phyloP scores from a whole-genome alignment of 2,329 filamentous ascomycete species.

The Alternaria sp. region DNA sequence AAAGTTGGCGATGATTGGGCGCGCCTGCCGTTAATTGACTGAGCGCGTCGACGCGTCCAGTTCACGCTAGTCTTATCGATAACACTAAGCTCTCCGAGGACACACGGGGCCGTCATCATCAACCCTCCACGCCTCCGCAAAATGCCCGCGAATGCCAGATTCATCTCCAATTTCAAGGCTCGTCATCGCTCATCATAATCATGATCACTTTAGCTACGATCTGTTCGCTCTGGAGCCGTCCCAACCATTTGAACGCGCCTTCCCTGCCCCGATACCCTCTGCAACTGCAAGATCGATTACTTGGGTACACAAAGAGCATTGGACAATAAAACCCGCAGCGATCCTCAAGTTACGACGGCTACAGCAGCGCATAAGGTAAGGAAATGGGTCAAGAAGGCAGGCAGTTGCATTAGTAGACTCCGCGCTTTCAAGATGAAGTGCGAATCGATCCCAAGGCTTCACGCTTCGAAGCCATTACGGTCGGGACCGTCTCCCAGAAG shows the following conservation, averaged over 20 bases:
- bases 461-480: not conserved
- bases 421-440: not conserved
- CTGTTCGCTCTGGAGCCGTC: not conserved
- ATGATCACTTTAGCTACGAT: not conserved
- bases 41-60: conserved; percentile 10
- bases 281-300: not conserved
- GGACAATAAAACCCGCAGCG: not conserved
- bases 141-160: not conserved
- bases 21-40: conserved; percentile 6
- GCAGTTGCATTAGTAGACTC: not conserved
- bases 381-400: not conserved
- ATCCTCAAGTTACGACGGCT: not conserved
- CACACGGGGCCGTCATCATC: not conserved
- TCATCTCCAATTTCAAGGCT: not conserved
- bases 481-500: not conserved
- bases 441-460: not conserved
- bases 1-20: conserved; percentile 3
- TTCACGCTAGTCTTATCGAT: conserved; percentile 9
- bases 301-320: not conserved
- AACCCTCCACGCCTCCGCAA: not conserved
- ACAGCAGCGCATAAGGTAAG: not conserved
- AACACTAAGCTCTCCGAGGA: not conserved
- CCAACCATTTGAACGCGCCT: not conserved
- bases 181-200: not conserved
- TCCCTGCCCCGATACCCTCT: not conserved